Conservation (phyloP, 305 asterid species). For the Caryopteris hybrid region DNA sequence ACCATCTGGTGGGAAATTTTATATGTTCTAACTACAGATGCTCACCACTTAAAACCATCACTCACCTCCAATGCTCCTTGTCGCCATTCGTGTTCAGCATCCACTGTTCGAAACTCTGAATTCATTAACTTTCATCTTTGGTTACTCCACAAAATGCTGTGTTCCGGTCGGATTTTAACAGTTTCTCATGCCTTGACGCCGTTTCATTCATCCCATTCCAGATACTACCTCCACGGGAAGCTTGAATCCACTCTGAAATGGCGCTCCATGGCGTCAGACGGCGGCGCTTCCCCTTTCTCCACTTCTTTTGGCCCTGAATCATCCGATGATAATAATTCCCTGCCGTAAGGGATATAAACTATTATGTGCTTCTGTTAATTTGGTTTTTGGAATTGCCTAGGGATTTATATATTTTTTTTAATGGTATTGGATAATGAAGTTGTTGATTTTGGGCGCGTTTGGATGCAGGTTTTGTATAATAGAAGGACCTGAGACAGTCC, state of each 20-base stretch:
- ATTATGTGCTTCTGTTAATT: background rate
- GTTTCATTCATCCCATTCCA: constrained; percentile 25
- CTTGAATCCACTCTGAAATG: constrained; percentile 36
- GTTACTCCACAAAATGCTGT: constrained; percentile 30
- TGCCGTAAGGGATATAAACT: constrained; percentile 29
- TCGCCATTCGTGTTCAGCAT: constrained; percentile 14
- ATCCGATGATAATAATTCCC: constrained; percentile 36
- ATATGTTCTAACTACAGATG: background rate
- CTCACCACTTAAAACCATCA: constrained; percentile 12
- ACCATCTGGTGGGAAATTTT: constrained; percentile 8
- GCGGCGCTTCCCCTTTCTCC: constrained; percentile 48
- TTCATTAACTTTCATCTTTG: background rate
- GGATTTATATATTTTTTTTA: background rate
- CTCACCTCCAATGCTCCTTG: constrained; percentile 10
- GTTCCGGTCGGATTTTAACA: constrained; percentile 41
- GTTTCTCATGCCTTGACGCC: constrained; percentile 32
- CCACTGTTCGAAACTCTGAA: background rate
- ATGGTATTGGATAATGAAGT: background rate
- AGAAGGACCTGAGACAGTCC: constrained; percentile 94
- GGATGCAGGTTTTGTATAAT: constrained; percentile 78
- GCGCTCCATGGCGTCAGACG: constrained; percentile 51
- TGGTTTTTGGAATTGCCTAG: background rate
- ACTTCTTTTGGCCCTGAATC: constrained; percentile 40
- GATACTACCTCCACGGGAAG: constrained; percentile 23
- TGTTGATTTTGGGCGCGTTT: constrained; percentile 1